Conservation (phyloP, 306 rosid genomes). For the Trifolium repens region DNA sequence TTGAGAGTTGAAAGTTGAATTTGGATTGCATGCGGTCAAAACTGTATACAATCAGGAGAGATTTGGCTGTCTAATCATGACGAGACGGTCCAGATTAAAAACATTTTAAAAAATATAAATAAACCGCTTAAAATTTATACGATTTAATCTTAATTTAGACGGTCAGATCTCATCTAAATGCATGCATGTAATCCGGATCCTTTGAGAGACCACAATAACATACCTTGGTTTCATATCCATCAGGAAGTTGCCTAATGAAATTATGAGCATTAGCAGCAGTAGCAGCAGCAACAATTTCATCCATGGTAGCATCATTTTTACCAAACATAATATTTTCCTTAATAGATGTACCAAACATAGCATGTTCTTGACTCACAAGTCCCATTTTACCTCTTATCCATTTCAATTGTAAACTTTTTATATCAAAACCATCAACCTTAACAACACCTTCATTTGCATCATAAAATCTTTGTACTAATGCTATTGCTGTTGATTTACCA, state of each 20-base stretch:
- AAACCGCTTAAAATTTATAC: too few species aligned
- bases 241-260: constrained; percentile 89
- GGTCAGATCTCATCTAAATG: too few species aligned
- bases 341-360: constrained; percentile 87
- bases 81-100: too few species aligned
- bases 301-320: constrained; percentile 81
- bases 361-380: constrained; percentile 96
- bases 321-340: constrained; percentile 92
- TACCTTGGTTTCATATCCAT: constrained; percentile 94
- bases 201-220: background rate
- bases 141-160: too few species aligned
- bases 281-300: constrained; percentile 81
- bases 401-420: constrained; percentile 65
- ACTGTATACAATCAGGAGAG: too few species aligned
- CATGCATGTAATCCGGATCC: too few species aligned
- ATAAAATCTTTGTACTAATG: constrained; percentile 81
- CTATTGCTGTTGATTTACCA: constrained; percentile 91
- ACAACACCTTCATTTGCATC: constrained; percentile 76
- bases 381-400: constrained; percentile 93
- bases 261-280: constrained; percentile 91
- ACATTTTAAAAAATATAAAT: too few species aligned
- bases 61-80: too few species aligned
- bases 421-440: constrained; percentile 74
- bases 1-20: too few species aligned
- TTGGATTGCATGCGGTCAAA: too few species aligned